Evolutionary conservation across 345 rosid species (phyloP).

Genomic region (Psidium friedrichsthalianum): DNA sequence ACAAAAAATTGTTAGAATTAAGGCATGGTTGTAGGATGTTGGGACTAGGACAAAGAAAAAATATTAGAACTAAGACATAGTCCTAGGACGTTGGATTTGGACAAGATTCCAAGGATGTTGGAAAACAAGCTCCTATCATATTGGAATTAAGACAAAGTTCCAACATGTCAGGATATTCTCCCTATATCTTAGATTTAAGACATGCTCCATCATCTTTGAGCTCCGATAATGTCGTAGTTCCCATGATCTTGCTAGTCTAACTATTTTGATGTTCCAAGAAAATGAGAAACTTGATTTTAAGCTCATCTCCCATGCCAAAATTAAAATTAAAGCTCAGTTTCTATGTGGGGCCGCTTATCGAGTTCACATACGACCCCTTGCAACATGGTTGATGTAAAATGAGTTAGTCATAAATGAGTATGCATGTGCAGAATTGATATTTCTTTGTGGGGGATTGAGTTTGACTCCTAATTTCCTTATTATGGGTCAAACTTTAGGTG

Average conservation of each 20-base stretch:
- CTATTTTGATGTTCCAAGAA: not conserved
- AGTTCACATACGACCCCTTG: not conserved
- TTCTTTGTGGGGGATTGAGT: not conserved
- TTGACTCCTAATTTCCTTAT: not conserved
- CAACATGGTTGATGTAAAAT: not conserved
- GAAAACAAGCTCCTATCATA: not conserved
- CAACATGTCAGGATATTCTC: not conserved
- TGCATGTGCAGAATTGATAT: not conserved
- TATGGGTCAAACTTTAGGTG: rapidly evolving
- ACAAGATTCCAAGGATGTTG: not conserved
- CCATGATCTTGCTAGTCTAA: not conserved
- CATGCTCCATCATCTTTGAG: not conserved
- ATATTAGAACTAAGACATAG: rapidly evolving
- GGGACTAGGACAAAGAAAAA: not conserved
- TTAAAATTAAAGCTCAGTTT: not conserved
- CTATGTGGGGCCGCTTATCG: rapidly evolving
- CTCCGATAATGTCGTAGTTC: not conserved
- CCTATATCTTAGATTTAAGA: not conserved
- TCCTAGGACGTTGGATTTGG: not conserved
- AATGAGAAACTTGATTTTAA: not conserved
- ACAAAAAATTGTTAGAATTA: not conserved
- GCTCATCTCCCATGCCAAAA: not conserved
- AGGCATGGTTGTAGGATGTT: rapidly evolving
- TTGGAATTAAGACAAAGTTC: not conserved
- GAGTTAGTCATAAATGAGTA: not conserved